Base-by-base conservation (phyloP, 73 alveolate species). In the Uronychia binucleata region DNA sequence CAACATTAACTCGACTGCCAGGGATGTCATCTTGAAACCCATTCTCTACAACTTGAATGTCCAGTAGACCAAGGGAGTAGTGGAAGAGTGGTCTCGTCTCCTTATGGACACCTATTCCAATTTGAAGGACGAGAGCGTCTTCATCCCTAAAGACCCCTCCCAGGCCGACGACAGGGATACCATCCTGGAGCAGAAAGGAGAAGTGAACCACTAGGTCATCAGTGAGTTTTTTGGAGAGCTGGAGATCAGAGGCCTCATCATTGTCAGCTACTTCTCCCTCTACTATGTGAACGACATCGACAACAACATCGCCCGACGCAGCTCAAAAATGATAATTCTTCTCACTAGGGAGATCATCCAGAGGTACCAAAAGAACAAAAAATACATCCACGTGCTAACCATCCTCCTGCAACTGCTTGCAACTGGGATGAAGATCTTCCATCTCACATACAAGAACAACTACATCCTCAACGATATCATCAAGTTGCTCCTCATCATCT, bases 221-320 rank as follows among this genome's bases (percentile, higher is more conserved):
- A 83, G 77, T 31, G 33, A 88, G 58, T 88, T 59, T 32, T 88
- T 88, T 58, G 94, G 94, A 26, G 94, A 88, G 33, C 81, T 88
- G 25, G 94, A 88, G 75, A 89, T 89, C 30, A 30, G 95, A 46
- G 95, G 92, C 46, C 86, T 89, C 27, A 86, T 89, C 0, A 78
- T 77, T 33, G 58, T 89, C 28, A 34, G 85, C 58, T 84, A 80
- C 79, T 89, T 57, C 75, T 82, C 95, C 1, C 87, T 89, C 33
- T 84, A 82, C 57, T 84, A 89, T 84, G 82, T 60, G 33, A 78
- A 89, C 27, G 31, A 79, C 34, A 34, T 89, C 26, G 91, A 85
- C 74, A 58, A 58, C 0, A 28, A 59, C 29, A 79, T 88, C 5
- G 74, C 87, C 33, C 30, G 87, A 34, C 75, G 91, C 58, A 82